A percentile compares a stretch with the other conserved stretches of the same genome.
These are phyloP conservation scores for Ceratocystis diversiconidia DNA, from an alignment of 2,329 filamentous ascomycete species.

Conservation along the genomic window DNA sequence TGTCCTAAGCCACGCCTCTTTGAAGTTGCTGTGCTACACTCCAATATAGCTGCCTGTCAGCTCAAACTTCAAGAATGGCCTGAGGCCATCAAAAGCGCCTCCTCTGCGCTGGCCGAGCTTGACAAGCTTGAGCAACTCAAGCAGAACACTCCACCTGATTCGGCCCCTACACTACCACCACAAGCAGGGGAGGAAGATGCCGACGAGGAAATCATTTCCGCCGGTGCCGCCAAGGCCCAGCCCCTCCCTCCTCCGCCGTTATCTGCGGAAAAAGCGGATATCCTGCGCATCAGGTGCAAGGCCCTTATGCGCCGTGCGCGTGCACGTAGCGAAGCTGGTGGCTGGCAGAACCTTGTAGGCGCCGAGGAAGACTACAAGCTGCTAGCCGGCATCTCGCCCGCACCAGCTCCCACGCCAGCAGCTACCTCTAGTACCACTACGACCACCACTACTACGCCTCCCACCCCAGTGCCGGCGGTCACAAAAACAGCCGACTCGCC, in stretches of 20 bases:
- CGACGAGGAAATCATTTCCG: constrained; percentile 46
- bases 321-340: constrained; percentile 54
- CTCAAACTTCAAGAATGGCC: constrained; percentile 78
- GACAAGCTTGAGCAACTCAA: constrained; percentile 38
- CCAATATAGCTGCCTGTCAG: constrained; percentile 81
- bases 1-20: constrained; percentile 79
- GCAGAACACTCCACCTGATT: constrained; percentile 17
- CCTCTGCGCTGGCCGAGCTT: constrained; percentile 57
- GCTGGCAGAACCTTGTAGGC: constrained; percentile 67
- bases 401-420: constrained; percentile 28
- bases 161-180: background rate
- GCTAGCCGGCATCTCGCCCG: constrained; percentile 30
- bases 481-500: background rate
- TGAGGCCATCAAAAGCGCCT: constrained; percentile 60
- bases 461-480: background rate
- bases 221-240: constrained; percentile 39
- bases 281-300: constrained; percentile 67
- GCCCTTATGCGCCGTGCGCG: constrained; percentile 66
- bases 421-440: background rate
- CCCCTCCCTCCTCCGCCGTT: constrained; percentile 23
- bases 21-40: constrained; percentile 72
- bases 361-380: constrained; percentile 68
- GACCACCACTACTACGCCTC: background rate
- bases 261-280: constrained; percentile 37
- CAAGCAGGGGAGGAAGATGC: constrained; percentile 32